phyloP scores from a whole-genome alignment of 2,329 filamentous ascomycete genomes.

The Fusarium vanettenii region DNA sequence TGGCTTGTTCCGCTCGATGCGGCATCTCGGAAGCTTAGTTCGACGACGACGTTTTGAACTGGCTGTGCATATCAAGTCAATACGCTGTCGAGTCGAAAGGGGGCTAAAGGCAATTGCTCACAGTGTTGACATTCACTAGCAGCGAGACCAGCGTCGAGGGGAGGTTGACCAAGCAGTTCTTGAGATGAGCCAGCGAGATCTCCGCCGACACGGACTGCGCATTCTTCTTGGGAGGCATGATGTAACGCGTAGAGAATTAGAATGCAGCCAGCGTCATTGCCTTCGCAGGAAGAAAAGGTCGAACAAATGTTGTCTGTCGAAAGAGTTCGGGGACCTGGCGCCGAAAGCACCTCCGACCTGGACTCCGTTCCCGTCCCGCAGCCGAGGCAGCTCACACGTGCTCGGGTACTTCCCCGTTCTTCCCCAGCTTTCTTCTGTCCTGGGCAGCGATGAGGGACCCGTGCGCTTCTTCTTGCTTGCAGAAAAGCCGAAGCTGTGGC shows the following conservation, averaged over 20 bases:
- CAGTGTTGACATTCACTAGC: slow-evolving; percentile 89
- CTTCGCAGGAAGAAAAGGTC: slow-evolving; percentile 4
- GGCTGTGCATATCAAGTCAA: slow-evolving; percentile 63
- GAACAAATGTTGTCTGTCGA: slow-evolving; percentile 20
- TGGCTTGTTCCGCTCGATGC: slow-evolving; percentile 60
- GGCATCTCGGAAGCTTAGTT: slow-evolving; percentile 77
- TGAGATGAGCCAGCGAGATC: slow-evolving; percentile 85
- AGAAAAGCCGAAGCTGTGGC: slow-evolving; percentile 28
- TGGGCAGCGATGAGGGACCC: background rate
- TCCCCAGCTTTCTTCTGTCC: slow-evolving; percentile 11
- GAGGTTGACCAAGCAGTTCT: slow-evolving; percentile 95
- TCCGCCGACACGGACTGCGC: slow-evolving; percentile 79
- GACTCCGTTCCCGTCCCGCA: slow-evolving; percentile 35
- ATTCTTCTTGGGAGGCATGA: slow-evolving; percentile 64
- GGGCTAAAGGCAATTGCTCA: slow-evolving; percentile 57
- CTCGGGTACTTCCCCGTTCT: slow-evolving; percentile 44
- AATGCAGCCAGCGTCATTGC: background rate
- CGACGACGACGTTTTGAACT: slow-evolving; percentile 95
- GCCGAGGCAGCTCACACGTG: slow-evolving; percentile 53
- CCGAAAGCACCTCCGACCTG: slow-evolving; percentile 35
- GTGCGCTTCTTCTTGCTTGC: background rate
- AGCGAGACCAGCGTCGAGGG: slow-evolving; percentile 85
- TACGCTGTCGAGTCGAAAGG: background rate
- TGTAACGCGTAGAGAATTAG: slow-evolving; percentile 19
- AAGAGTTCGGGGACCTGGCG: slow-evolving; percentile 13